Evolutionary conservation across 768 basidiomycete species (phyloP).

Genomic region (Russula dissimulans): DNA sequence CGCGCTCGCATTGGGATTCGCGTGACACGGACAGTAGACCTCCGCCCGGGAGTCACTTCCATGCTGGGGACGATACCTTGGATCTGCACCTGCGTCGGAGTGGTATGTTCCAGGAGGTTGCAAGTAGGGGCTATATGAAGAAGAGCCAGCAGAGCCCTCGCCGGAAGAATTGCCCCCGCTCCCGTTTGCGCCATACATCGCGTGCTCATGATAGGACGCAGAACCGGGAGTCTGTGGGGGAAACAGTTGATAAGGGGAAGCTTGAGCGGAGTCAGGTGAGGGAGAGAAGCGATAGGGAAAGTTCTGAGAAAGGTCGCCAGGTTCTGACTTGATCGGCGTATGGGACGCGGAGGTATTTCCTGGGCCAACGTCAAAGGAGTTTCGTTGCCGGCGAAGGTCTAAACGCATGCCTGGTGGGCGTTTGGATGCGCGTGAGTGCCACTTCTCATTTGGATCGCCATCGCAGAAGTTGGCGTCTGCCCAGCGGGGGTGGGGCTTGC

Average conservation of each 20-base stretch:
- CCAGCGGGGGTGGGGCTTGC: constrained; percentile 84
- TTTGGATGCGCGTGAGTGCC: constrained; percentile 77
- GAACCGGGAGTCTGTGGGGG: constrained; percentile 10
- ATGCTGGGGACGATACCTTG: constrained; percentile 11
- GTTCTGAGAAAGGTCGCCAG: constrained; percentile 13
- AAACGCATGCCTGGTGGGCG: constrained; percentile 31
- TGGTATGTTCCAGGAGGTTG: constrained; percentile 11
- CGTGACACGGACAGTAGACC: constrained; percentile 15
- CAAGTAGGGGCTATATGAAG: constrained; percentile 20
- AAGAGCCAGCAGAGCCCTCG: constrained; percentile 18
- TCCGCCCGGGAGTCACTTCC: constrained; percentile 10
- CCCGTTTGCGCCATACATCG: constrained; percentile 4
- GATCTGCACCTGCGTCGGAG: constrained; percentile 13
- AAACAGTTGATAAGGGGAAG: constrained; percentile 20
- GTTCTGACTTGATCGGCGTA: constrained; percentile 42
- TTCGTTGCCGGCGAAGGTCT: constrained; percentile 23
- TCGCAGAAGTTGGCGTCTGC: constrained; percentile 71
- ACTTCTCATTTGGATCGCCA: constrained; percentile 74
- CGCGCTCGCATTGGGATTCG: constrained; percentile 16
- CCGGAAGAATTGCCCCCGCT: constrained; percentile 10
- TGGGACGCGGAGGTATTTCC: constrained; percentile 27
- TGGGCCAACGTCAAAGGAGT: constrained; percentile 21
- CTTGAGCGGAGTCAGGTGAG: constrained; percentile 19
- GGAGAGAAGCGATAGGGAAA: constrained; percentile 23
- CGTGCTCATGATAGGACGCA: constrained; percentile 8